phyloP scores from a whole-genome alignment of 805 yeast species.

The Metschnikowia reukaufii region DNA sequence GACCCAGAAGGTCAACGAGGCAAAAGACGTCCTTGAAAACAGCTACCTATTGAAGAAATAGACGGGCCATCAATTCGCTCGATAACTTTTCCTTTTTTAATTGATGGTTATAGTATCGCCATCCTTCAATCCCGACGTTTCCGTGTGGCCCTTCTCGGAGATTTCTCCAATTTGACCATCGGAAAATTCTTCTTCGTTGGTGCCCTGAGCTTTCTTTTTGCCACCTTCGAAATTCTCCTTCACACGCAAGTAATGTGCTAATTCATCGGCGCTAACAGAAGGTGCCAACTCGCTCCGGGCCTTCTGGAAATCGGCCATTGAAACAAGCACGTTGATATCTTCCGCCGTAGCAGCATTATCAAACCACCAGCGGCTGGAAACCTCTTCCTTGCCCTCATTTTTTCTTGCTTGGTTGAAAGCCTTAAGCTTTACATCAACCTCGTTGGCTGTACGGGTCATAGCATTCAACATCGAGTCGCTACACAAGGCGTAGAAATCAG shows the following conservation, averaged over 20 bases:
- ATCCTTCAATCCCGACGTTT: background rate
- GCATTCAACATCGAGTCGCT: constrained; percentile 96
- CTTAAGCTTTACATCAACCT: constrained; percentile 65
- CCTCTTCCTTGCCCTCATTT: constrained; percentile 36
- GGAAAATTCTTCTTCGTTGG: too few relatives aligned
- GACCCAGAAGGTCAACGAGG: constrained; percentile 44
- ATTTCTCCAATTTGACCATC: too few relatives aligned
- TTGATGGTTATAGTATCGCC: background rate
- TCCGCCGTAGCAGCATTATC: constrained; percentile 68
- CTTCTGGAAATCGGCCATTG: constrained; percentile 70
- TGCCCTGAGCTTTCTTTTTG: constrained; percentile 34
- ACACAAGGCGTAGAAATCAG: constrained; percentile 95
- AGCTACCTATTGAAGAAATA: constrained; percentile 35
- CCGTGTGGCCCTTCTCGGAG: background rate
- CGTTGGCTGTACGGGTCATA: constrained; percentile 84
- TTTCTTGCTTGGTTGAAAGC: constrained; percentile 43
- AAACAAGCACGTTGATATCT: constrained; percentile 70
- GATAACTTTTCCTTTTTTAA: background rate
- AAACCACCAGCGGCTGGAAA: constrained; percentile 86
- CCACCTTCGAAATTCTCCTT: constrained; percentile 80
- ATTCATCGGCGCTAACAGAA: constrained; percentile 84
- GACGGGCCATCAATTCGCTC: background rate
- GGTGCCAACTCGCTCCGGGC: constrained; percentile 75
- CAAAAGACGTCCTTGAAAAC: constrained; percentile 40
- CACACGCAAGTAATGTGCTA: constrained; percentile 77